phyloP scores from a whole-genome alignment of 163 green algal genomes.

The Scenedesmus sp. region DNA sequence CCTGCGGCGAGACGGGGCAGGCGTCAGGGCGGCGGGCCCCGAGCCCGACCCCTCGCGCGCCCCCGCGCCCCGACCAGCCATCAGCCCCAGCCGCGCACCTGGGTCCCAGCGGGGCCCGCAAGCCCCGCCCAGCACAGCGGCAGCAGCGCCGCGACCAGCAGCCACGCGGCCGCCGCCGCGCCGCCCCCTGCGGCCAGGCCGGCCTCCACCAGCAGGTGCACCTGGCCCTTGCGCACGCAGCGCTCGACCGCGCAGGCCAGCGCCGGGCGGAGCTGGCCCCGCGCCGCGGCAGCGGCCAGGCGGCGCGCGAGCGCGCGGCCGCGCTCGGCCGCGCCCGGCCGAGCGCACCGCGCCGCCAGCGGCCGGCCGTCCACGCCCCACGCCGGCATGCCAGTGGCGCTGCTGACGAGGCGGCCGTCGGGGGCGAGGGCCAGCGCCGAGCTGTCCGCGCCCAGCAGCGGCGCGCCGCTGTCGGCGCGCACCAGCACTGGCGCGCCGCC shows the following conservation, averaged over 20 bases:
- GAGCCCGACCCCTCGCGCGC: too few relatives aligned
- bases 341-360: too few relatives aligned
- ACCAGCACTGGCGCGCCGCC: constrained; percentile 1
- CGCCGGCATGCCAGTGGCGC: neutral
- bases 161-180: neutral
- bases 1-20: too few relatives aligned
- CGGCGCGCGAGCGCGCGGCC: too few relatives aligned
- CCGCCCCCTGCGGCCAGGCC: constrained; percentile 1
- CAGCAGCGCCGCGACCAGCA: constrained; percentile 40
- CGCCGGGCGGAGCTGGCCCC: too few relatives aligned
- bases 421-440: constrained; percentile 2
- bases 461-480: neutral
- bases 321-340: too few relatives aligned
- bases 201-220: neutral
- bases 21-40: too few relatives aligned
- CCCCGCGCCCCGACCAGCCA: too few relatives aligned
- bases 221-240: too few relatives aligned
- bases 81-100: neutral
- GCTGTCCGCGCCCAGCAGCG: neutral
- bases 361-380: constrained; percentile 7
- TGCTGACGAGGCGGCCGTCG: constrained; percentile 19
- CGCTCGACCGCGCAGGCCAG: too few relatives aligned
- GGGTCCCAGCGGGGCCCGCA: neutral
- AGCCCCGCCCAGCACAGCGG: constrained; percentile 5
- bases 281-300: too few relatives aligned